A percentile compares a stretch with the other conserved stretches of the same genome.
These are phyloP conservation scores for Pythium rhizo-oryzae DNA, from an alignment of 352 stramenopile genomes.

Conservation along the genomic window DNA sequence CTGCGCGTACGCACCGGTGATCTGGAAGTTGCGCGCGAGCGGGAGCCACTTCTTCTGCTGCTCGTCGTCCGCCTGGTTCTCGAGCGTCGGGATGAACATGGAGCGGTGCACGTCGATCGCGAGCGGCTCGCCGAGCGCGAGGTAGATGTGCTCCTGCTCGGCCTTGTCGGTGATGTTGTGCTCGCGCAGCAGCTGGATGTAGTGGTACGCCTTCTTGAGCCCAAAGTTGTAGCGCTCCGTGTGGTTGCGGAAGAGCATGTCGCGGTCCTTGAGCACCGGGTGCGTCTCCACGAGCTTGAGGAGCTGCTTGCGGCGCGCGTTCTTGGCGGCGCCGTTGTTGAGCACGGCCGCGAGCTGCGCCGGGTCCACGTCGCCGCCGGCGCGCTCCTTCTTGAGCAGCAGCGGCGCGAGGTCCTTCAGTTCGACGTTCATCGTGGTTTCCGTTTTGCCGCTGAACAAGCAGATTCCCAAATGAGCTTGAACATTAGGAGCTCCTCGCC, in stretches of 20 bases:
- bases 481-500: background rate
- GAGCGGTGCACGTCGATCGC: conserved; percentile 53
- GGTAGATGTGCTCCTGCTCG: conserved; percentile 33
- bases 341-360: conserved; percentile 41
- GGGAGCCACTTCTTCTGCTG: conserved; percentile 72
- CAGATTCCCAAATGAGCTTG: background rate
- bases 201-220: conserved; percentile 43
- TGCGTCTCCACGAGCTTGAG: conserved; percentile 36
- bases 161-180: conserved; percentile 34
- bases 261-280: conserved; percentile 37
- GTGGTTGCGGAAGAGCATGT: conserved; percentile 44
- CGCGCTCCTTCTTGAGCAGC: conserved; percentile 60
- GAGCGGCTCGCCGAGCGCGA: conserved; percentile 44
- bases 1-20: conserved; percentile 93
- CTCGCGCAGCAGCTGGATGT: conserved; percentile 31
- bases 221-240: conserved; percentile 40
- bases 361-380: conserved; percentile 47
- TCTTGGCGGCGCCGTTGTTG: conserved; percentile 31
- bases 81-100: conserved; percentile 73
- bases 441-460: background rate
- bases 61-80: conserved; percentile 59
- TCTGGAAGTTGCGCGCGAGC: conserved; percentile 60
- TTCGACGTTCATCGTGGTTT: conserved; percentile 34
- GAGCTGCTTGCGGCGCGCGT: conserved; percentile 48
- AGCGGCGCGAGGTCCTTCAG: conserved; percentile 64